These are phyloP conservation scores for Colletotrichum cereale DNA, from an alignment of 2,329 filamentous ascomycete genomes.

Conservation along the genomic window DNA sequence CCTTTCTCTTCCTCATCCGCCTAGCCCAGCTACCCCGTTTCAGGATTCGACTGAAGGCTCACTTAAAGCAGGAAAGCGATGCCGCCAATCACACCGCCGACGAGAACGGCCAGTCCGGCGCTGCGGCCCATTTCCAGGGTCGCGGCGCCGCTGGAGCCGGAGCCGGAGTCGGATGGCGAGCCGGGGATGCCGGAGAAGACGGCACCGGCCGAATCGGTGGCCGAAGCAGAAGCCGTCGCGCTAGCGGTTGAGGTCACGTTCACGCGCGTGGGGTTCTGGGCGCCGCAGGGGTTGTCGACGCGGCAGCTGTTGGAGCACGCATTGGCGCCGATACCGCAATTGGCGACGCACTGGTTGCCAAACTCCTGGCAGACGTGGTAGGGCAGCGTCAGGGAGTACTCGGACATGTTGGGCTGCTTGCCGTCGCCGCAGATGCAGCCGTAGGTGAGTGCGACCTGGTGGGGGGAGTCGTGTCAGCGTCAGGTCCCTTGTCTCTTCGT, in stretches of 20 bases:
- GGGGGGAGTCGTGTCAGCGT: conserved; percentile 1
- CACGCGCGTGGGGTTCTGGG: conserved; percentile 69
- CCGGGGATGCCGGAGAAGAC: conserved; percentile 53
- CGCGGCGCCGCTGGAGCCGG: conserved; percentile 44
- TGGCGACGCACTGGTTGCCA: conserved; percentile 74
- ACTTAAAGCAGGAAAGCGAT: conserved; percentile 53
- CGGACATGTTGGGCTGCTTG: conserved; percentile 76
- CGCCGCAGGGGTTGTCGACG: conserved; percentile 79
- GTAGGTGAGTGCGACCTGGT: conserved; percentile 72
- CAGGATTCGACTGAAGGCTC: background rate
- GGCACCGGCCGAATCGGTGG: conserved; percentile 47
- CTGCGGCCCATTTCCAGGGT: conserved; percentile 52
- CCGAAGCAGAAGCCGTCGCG: conserved; percentile 53
- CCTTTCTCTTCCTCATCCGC: background rate
- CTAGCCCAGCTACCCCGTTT: too few relatives aligned
- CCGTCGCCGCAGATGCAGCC: conserved; percentile 78
- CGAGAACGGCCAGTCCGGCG: conserved; percentile 54
- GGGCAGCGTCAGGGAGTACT: conserved; percentile 83
- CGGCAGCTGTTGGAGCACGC: conserved; percentile 72
- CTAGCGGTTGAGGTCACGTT: conserved; percentile 67
- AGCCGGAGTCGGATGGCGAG: conserved; percentile 31
- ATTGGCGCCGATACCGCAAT: conserved; percentile 66
- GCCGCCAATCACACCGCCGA: conserved; percentile 55
- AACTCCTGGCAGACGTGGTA: conserved; percentile 82
- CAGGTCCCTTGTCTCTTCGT: background rate